Base-by-base conservation (phyloP, 768 basidiomycete genomes). In the Hygrocybe punicea region DNA sequence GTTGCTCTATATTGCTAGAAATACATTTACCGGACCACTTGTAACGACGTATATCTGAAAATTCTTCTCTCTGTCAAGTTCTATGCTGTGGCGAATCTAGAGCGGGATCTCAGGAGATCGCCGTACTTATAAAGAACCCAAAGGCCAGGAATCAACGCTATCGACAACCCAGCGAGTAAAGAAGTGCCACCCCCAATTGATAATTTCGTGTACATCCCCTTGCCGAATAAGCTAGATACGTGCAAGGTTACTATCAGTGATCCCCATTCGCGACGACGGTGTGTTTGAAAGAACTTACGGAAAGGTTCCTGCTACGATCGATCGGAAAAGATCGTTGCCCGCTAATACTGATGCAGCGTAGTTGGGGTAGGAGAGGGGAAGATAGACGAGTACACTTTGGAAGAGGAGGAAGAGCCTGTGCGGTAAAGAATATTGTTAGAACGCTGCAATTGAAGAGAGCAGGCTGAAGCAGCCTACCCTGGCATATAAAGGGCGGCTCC, bases 271-370 rank as follows among this genome's bases (percentile, higher is more conserved):
- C 39, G 39, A 25, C 8, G n/a, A 37, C 6, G 6, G 24, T 14
- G 40, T 19, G 14, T 11, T 14, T 40, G 29, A 1, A 55, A 49
- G 21, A 21, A 57, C 57, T n/a, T 17, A 60, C 59, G 63, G 67
- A 53, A 65, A 66, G 4, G 63, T 60, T 19, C 61, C 57, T 17
- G 65, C 63, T 33, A 71, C 64, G 55, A 64, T 59, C 1, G 69
- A 65, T 4, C 72, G 62, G 59, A 71, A 71, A 10, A 73, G 58
- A 51, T 66, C 71, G 47, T 73, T 73, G 29, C 71, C 71, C 1
- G 71, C 71, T 14, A 74, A 62, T 21, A 73, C 71, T 39, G 63
- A 64, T 24, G 71, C 73, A 1, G 65, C 68, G 53, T 72, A 69
- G 0, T 45, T 57, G 2, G 69, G 68, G 51, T 74, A 74, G 34